Evolutionary conservation across 2,329 filamentous ascomycete genomes (phyloP), one percentile per base, ranked within the genome.

Genomic region (Fusarium chuoi): DNA sequence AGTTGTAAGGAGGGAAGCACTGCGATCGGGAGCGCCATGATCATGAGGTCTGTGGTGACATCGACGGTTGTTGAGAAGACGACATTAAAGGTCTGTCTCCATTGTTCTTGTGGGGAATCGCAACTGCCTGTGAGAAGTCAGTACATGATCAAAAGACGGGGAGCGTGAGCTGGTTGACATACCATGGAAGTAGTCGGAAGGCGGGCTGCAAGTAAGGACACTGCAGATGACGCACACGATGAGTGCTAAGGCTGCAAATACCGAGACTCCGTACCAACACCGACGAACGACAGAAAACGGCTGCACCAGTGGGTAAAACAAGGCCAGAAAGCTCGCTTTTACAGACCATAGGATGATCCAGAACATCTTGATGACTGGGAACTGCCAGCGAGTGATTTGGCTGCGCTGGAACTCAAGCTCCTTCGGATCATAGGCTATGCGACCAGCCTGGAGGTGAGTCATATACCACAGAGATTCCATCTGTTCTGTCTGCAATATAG

Each of bases 301-400:
- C 14, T 60, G 58, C 8, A 72, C 68, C 3, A 72, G 62, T 11
- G 63, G 33, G 17, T 41, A 68, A 12, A 72, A 72, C 2, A 72
- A 33, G 1, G 69, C 54, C 22, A 72, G 26, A 35, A 72, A 72
- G 24, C 69, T 72, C 0, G 68, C 69, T 20, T 72, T 72, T 4
- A 72, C 39, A n/a, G 69, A 72, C 69, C 69, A 72, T 2, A 72
- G n/a, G 12, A 56, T 45, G 7, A 72, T 63, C 69, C 69, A 72
- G 15, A 72, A 72, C 51, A 72, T 26, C 24, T 72, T 72, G 26
- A 72, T 72, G 20, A 72, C 56, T 2, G 69, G 69, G 5, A 72
- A 72, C 17, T 68, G 63, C 69, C 69, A 72, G 14, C 69, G 49
- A 1, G 38, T 57, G 7, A 72, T 14, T 9, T 72, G 18, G 5